A percentile compares a stretch with the other conserved stretches of the same genome.
phyloP scores from a whole-genome alignment of 163 green algal genomes.

The Chlorella variabilis region DNA sequence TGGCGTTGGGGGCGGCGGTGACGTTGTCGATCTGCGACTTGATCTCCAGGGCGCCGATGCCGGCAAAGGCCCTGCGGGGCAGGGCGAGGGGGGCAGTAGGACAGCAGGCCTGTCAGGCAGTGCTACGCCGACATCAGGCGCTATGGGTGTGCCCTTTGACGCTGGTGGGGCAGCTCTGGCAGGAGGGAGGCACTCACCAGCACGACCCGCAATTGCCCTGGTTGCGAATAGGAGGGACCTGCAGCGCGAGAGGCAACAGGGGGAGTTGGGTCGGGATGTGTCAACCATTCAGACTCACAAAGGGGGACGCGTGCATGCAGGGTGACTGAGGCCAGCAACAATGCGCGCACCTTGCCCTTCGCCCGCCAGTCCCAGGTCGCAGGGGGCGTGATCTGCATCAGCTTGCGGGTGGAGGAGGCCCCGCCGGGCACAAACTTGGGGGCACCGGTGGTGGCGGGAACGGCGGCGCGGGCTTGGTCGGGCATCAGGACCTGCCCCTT shows the following conservation, averaged over 20 bases:
- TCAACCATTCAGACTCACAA: too few relatives aligned
- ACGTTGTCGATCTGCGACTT: slow-evolving; percentile 10
- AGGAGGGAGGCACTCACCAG: slow-evolving; percentile 1
- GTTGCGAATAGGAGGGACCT: neutral
- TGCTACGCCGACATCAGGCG: too few relatives aligned
- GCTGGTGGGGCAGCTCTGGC: neutral
- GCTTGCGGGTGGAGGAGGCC: neutral
- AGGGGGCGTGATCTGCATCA: neutral
- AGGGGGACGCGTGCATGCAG: too few relatives aligned
- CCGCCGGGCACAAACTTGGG: neutral
- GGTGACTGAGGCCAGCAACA: too few relatives aligned
- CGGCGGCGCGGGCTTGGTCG: neutral
- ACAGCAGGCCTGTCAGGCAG: too few relatives aligned
- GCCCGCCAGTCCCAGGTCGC: slow-evolving; percentile 24
- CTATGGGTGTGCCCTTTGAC: too few relatives aligned
- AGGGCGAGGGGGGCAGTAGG: neutral
- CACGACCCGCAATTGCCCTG: slow-evolving; percentile 24
- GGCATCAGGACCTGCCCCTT: slow-evolving; percentile 8
- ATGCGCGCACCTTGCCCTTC: slow-evolving; percentile 2
- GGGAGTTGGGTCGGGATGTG: too few relatives aligned
- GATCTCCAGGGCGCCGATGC: slow-evolving; percentile 17
- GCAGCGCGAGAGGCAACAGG: too few relatives aligned
- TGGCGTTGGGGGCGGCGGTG: neutral
- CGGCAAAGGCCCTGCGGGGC: slow-evolving; percentile 23
- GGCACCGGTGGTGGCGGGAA: neutral